Base-by-base conservation (phyloP, 2,329 filamentous ascomycete genomes). In the Xylariaceae sp. region DNA sequence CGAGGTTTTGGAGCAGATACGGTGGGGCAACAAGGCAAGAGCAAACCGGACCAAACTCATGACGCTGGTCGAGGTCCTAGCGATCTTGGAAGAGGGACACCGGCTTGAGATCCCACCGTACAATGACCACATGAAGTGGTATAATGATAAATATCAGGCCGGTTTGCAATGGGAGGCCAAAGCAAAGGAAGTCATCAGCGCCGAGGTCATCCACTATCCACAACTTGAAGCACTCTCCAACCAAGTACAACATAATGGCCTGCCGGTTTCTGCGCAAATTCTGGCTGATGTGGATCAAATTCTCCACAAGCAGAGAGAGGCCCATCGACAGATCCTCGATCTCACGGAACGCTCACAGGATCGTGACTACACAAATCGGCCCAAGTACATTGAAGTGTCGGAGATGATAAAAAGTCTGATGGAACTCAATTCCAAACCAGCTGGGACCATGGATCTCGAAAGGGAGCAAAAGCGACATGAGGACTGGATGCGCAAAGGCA, bases 401-500 rank as follows among this genome's bases (percentile, higher is more conserved):
- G 86, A 93, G 28, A 80, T 95, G 8, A 86, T 92, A 67, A 86
- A 89, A 51, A 82, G 82, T 40, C 64, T 98, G 10, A 83, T 87
- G 37, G 86, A 92, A 33, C 71, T 96, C 8, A 94, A 94, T 49
- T 94, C 87, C 43, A 95, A 95, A 53, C 92, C 92, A 0, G 76
- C 75, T 25, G 92, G 92, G 2, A 94, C 90, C 0, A 73, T 93
- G 21, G 92, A 98, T 50, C 73, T 98, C 4, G 92, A 98, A 54
- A 89, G 87, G 44, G 88, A 96, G 57, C 83, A 92, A 45, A 94
- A 92, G 55, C 79, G 86, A 6, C 92, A 96, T 46, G 92, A 98
- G 56, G 92, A 98, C 57, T 98, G 92, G 92, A 98, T 98, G 90
- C 77, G 92, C 19, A 87, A 87, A 51, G 92, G 92, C 32, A 98